Conservation (phyloP, 2,329 filamentous ascomycete genomes). For the Nemania bipapillata region DNA sequence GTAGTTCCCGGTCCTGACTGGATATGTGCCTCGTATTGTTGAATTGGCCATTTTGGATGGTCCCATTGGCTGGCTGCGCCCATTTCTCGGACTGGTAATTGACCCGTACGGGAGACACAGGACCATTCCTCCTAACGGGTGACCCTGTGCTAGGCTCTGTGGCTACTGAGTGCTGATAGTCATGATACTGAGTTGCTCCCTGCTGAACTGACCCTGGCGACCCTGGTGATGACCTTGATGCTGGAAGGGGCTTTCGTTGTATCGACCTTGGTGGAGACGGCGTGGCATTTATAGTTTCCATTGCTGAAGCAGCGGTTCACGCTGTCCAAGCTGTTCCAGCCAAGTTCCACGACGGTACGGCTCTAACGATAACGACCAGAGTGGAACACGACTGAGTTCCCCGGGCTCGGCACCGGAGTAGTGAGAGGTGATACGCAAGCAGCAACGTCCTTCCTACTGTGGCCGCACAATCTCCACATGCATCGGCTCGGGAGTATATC, state of each 20-base stretch:
- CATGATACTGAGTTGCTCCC: constrained; percentile 46
- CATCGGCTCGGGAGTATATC: constrained; percentile 36
- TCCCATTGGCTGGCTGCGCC: constrained; percentile 63
- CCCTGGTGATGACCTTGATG: constrained; percentile 50
- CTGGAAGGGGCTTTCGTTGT: constrained; percentile 47
- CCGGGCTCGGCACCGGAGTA: constrained; percentile 22
- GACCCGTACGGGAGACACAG: constrained; percentile 66
- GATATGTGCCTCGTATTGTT: constrained; percentile 33
- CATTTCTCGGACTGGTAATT: constrained; percentile 66
- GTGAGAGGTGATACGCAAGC: constrained; percentile 39
- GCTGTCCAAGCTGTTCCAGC: constrained; percentile 35
- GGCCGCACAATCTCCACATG: constrained; percentile 39
- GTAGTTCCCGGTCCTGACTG: constrained; percentile 48
- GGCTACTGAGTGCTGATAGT: constrained; percentile 19
- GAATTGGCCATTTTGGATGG: constrained; percentile 59
- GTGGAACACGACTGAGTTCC: constrained; percentile 17
- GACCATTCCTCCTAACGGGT: constrained; percentile 62
- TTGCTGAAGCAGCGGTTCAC: constrained; percentile 40
- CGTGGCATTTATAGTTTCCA: constrained; percentile 49
- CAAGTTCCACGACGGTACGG: constrained; percentile 39
- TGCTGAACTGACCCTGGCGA: constrained; percentile 53
- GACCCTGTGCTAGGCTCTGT: constrained; percentile 46
- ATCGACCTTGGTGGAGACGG: constrained; percentile 48
- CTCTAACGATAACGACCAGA: constrained; percentile 32
- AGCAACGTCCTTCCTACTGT: constrained; percentile 41